phyloP scores from a whole-genome alignment of 2,329 filamentous ascomycete species.

The Aspergillus felis region DNA sequence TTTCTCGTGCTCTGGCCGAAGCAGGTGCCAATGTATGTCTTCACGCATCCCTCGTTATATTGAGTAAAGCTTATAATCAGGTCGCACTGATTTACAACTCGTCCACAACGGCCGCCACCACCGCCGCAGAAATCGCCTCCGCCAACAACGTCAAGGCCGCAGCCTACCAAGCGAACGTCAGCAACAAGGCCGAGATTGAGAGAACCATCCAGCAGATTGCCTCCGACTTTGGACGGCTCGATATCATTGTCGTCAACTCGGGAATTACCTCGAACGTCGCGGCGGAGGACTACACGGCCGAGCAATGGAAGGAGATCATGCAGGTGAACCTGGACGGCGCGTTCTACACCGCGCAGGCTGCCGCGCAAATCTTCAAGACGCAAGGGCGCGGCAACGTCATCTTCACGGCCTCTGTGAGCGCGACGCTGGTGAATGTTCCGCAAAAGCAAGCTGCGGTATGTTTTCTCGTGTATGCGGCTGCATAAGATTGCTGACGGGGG shows the following conservation, averaged over 20 bases:
- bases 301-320: conserved; percentile 41
- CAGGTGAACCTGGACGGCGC: conserved; percentile 38
- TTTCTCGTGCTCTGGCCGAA: conserved; percentile 38
- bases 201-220: conserved; percentile 30
- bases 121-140: conserved; percentile 24
- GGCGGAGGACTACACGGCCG: conserved; percentile 36
- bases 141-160: conserved; percentile 24
- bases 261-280: conserved; percentile 36
- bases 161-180: conserved; percentile 36
- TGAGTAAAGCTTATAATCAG: conserved; percentile 5
- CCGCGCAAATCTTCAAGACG: conserved; percentile 33
- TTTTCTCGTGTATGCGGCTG: not conserved
- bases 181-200: conserved; percentile 28
- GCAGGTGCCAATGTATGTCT: conserved; percentile 35
- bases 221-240: conserved; percentile 41
- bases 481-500: not conserved
- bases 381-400: conserved; percentile 36
- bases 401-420: conserved; percentile 38
- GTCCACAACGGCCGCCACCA: conserved; percentile 18
- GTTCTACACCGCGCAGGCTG: conserved; percentile 38
- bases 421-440: conserved; percentile 38
- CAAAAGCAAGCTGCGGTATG: conserved; percentile 35
- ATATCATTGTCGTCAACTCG: conserved; percentile 47
- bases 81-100: conserved; percentile 33
- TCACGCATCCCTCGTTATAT: not conserved